Evolutionary conservation across 805 yeast genomes (phyloP).

Genomic region (Yarrowia sp.): DNA sequence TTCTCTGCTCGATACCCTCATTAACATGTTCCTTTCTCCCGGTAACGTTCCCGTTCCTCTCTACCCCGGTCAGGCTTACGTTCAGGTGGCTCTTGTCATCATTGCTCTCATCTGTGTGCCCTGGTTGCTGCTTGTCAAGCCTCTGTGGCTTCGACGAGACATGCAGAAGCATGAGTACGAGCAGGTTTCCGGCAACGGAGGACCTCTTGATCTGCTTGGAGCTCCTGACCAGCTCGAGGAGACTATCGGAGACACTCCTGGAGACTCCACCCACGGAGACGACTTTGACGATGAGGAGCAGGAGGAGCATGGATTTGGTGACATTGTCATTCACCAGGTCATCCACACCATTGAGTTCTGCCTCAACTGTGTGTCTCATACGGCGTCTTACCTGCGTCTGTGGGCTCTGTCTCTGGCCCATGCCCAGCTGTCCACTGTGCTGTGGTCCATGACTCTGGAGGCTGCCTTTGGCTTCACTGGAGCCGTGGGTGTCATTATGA

Average conservation of each 20-base stretch:
- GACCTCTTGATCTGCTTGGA: conserved; percentile 28
- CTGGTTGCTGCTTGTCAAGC: conserved; percentile 82
- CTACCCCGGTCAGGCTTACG: conserved; percentile 71
- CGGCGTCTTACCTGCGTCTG: conserved; percentile 91
- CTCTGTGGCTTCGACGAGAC: conserved; percentile 63
- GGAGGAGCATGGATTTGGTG: conserved; percentile 75
- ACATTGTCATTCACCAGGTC: conserved; percentile 93
- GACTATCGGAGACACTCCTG: conserved; percentile 31
- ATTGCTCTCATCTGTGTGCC: conserved; percentile 91
- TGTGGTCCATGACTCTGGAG: conserved; percentile 93
- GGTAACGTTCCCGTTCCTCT: conserved; percentile 80
- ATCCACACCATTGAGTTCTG: conserved; percentile 98
- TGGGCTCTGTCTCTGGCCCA: conserved; percentile 98
- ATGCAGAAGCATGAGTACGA: conserved; percentile 55
- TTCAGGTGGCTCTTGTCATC: conserved; percentile 69
- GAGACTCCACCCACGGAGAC: conserved; percentile 41
- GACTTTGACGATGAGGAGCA: conserved; percentile 49
- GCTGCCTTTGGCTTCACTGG: conserved; percentile 73
- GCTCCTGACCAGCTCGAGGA: conserved; percentile 27
- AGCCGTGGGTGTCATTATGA: conserved; percentile 62
- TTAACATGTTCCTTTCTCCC: conserved; percentile 92
- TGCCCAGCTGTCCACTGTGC: conserved; percentile 89
- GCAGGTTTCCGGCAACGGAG: conserved; percentile 44
- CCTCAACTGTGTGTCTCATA: conserved; percentile 95
- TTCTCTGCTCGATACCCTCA: conserved; percentile 88